Conservation (phyloP, 331 rosid genomes). For the Quercus lobata region DNA sequence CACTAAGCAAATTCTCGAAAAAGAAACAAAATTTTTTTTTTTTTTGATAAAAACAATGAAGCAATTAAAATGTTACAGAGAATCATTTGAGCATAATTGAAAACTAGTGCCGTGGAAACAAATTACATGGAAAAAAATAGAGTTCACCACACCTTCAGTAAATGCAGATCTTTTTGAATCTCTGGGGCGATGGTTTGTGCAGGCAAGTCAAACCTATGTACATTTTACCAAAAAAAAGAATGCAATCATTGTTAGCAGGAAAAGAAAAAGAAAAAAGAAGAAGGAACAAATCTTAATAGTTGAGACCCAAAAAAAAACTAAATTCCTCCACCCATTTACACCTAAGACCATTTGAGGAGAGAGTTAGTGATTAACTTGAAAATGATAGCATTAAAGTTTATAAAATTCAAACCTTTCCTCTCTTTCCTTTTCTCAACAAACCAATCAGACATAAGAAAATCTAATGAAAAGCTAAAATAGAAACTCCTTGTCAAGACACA, state of each 20-base stretch:
- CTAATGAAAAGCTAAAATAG: neutral
- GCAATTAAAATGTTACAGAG: neutral
- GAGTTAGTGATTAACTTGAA: neutral
- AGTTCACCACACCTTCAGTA: slow-evolving; percentile 52
- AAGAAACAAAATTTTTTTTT: no score
- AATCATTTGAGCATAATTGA: neutral
- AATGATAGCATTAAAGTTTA: neutral
- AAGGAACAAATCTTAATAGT: neutral
- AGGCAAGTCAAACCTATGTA: slow-evolving; percentile 75
- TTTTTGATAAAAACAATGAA: neutral
- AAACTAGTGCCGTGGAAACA: no score
- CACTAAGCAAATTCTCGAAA: neutral
- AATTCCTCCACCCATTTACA: neutral
- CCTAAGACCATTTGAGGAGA: neutral
- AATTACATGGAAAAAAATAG: no score
- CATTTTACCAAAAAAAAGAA: neutral
- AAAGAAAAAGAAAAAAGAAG: no score
- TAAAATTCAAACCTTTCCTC: neutral
- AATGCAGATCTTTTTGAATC: slow-evolving; percentile 52
- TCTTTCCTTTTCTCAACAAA: neutral
- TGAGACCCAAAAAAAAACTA: neutral
- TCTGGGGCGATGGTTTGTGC: slow-evolving; percentile 73
- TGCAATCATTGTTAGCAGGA: neutral
- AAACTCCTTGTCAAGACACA: neutral
- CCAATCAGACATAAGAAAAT: neutral